Conservation (phyloP, 2,329 filamentous ascomycete genomes). For the Aspergillus sp. region DNA sequence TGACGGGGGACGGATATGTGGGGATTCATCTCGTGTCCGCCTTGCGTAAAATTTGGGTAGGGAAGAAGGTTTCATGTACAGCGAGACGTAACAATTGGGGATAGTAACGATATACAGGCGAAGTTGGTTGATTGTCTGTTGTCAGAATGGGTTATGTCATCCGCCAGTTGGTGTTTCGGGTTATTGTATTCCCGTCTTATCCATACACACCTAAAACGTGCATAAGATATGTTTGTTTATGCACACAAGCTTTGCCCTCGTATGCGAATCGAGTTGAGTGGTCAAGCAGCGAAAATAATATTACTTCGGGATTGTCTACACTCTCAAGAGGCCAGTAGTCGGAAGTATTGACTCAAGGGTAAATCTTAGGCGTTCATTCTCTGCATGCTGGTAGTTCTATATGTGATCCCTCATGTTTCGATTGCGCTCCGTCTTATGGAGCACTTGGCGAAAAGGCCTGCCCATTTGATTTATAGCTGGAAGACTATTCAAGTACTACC, state of each 20-base stretch:
- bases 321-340: too few relatives aligned
- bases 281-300: neutral
- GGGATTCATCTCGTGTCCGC: constrained; percentile 53
- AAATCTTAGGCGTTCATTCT: neutral
- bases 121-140: neutral
- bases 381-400: neutral
- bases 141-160: constrained; percentile 13
- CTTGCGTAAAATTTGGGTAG: constrained; percentile 3
- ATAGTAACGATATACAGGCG: neutral
- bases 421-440: neutral
- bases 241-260: neutral
- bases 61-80: constrained; percentile 9
- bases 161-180: constrained; percentile 5
- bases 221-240: neutral
- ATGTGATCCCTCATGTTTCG: neutral
- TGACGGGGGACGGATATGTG: constrained; percentile 61
- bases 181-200: constrained; percentile 6
- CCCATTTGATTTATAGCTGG: neutral
- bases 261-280: neutral
- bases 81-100: neutral
- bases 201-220: neutral
- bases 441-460: neutral
- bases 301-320: neutral
- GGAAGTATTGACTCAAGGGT: neutral
- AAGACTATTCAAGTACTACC: neutral